Evolutionary conservation across 768 basidiomycete species (phyloP).

Genomic region (Pluteus cervinus): DNA sequence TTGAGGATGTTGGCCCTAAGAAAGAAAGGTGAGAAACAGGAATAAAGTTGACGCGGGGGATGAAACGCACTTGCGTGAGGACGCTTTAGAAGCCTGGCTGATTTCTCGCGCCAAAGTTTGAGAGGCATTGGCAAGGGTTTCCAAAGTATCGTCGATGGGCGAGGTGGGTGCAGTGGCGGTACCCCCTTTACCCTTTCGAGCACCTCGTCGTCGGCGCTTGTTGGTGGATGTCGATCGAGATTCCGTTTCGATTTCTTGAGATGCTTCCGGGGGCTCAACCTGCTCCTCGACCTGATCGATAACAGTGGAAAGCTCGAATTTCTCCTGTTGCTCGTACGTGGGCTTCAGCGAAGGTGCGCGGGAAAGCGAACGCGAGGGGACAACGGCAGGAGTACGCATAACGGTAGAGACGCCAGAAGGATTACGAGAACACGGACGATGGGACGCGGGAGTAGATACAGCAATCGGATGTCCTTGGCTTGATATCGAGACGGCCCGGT

Average conservation of each 20-base stretch:
- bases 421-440: slow-evolving; percentile 66
- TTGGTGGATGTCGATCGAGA: slow-evolving; percentile 66
- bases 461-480: slow-evolving; percentile 61
- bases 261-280: slow-evolving; percentile 34
- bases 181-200: slow-evolving; percentile 74
- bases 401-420: slow-evolving; percentile 40
- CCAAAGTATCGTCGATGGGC: slow-evolving; percentile 50
- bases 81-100: slow-evolving; percentile 54
- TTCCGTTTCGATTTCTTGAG: slow-evolving; percentile 29
- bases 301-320: slow-evolving; percentile 46
- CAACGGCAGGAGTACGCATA: slow-evolving; percentile 46
- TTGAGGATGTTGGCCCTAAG: slow-evolving; percentile 7
- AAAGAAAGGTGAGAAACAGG: slow-evolving; percentile 15
- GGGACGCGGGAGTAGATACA: slow-evolving; percentile 56
- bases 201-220: slow-evolving; percentile 80
- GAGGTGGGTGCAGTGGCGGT: slow-evolving; percentile 25
- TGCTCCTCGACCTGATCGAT: slow-evolving; percentile 47
- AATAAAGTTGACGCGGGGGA: slow-evolving; percentile 21
- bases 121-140: slow-evolving; percentile 71
- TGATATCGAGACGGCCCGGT: slow-evolving; percentile 58
- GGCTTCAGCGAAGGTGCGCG: slow-evolving; percentile 60
- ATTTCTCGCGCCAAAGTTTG: slow-evolving; percentile 83
- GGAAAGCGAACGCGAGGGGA: slow-evolving; percentile 51
- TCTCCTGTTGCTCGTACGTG: slow-evolving; percentile 36
- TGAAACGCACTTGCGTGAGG: slow-evolving; percentile 26